Conservation (phyloP, 2,329 filamentous ascomycete species). For the Nemania serpens region DNA sequence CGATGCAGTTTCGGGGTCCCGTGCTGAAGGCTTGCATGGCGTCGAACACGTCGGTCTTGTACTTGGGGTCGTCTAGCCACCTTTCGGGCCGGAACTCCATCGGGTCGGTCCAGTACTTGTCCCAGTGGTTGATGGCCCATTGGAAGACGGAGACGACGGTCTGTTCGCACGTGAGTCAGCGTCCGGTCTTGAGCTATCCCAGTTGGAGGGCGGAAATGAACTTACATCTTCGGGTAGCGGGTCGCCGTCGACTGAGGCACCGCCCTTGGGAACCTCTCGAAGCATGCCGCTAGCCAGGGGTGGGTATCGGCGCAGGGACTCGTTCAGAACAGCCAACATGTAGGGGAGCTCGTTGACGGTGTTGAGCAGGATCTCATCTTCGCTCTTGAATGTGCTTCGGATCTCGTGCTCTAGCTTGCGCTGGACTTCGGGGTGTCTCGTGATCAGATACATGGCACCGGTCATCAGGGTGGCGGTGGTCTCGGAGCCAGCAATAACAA, state of each 20-base stretch:
- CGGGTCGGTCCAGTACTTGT: constrained; percentile 45
- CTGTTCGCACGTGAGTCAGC: constrained; percentile 32
- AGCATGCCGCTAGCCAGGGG: constrained; percentile 37
- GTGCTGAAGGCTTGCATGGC: constrained; percentile 45
- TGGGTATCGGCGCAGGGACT: constrained; percentile 50
- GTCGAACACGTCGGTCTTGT: constrained; percentile 41
- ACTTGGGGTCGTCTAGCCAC: constrained; percentile 41
- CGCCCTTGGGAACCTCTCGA: constrained; percentile 35
- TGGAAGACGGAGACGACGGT: constrained; percentile 46
- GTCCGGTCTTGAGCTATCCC: not conserved
- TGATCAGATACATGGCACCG: constrained; percentile 46
- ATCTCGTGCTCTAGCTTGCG: constrained; percentile 47
- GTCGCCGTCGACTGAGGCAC: constrained; percentile 34
- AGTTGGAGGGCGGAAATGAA: not conserved
- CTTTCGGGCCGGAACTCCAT: constrained; percentile 48
- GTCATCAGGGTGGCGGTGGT: constrained; percentile 54
- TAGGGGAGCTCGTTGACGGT: constrained; percentile 45
- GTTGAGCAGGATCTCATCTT: constrained; percentile 47
- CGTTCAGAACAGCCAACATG: constrained; percentile 49
- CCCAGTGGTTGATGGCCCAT: constrained; percentile 43
- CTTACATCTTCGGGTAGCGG: constrained; percentile 37
- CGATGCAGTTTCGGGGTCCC: constrained; percentile 49
- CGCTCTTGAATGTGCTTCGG: constrained; percentile 42
- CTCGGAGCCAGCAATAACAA: constrained; percentile 54
- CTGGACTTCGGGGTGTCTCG: constrained; percentile 43